Conservation (phyloP, 1,139 yeast species). For the Hansenula lynferdii region DNA sequence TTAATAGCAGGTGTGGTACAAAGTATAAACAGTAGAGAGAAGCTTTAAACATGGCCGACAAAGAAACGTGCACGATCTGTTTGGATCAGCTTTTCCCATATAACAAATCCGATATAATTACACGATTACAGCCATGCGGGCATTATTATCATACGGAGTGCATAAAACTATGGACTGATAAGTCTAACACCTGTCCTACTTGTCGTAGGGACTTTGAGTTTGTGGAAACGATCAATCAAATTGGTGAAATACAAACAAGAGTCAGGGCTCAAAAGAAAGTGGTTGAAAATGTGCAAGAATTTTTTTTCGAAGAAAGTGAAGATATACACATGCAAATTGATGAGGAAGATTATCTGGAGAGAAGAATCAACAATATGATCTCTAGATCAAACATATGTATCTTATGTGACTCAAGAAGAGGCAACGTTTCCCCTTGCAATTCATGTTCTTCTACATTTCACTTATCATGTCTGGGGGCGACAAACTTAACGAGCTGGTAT, state of each 20-base stretch:
- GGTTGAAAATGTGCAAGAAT: conserved; percentile 23
- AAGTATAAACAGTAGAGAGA: too few relatives aligned
- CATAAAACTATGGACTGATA: conserved; percentile 41
- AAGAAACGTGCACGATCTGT: conserved; percentile 46
- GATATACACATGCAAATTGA: conserved; percentile 9
- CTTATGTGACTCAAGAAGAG: conserved; percentile 17
- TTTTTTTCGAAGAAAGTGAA: conserved; percentile 17
- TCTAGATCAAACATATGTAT: conserved; percentile 19
- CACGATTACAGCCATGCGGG: conserved; percentile 36
- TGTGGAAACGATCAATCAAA: conserved; percentile 11
- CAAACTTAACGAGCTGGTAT: conserved; percentile 13
- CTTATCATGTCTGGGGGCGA: conserved; percentile 19
- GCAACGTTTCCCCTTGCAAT: conserved; percentile 16
- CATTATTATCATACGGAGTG: conserved; percentile 45
- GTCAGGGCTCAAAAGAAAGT: conserved; percentile 34
- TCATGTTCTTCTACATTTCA: conserved; percentile 23
- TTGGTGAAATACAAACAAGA: conserved; percentile 11
- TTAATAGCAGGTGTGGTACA: too few relatives aligned
- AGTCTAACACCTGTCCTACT: conserved; percentile 49
- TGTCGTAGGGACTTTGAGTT: conserved; percentile 32
- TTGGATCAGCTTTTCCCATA: conserved; percentile 32
- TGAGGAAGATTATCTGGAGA: conserved; percentile 8
- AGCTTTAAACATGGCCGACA: conserved; percentile 9
- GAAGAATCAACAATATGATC: conserved; percentile 15
- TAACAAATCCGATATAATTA: conserved; percentile 23